phyloP scores from a whole-genome alignment of 257 asterid species.

The Salvia rosmarinus region DNA sequence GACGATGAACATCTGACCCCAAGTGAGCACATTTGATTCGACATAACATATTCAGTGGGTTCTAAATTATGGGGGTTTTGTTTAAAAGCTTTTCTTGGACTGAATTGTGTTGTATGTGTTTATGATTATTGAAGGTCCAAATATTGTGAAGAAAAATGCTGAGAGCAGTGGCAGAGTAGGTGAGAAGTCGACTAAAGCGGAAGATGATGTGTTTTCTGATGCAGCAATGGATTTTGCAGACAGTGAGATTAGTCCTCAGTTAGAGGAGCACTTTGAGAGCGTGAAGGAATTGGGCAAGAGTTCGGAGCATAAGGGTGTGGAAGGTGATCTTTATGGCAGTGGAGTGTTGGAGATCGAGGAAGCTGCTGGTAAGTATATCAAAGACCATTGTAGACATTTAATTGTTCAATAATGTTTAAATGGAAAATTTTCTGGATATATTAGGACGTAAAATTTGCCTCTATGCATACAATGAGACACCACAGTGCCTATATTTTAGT shows the following conservation, averaged over 20 bases:
- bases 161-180: constrained; percentile 51
- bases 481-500: constrained; percentile 2
- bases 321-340: constrained; percentile 38
- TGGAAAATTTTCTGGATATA: constrained; percentile 19
- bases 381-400: constrained; percentile 6
- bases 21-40: constrained; percentile 46
- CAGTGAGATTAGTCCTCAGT: constrained; percentile 50
- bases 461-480: background rate
- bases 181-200: constrained; percentile 56
- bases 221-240: constrained; percentile 74
- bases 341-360: constrained; percentile 38
- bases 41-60: constrained; percentile 20
- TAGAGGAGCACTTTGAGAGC: constrained; percentile 46
- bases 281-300: constrained; percentile 33
- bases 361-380: constrained; percentile 48
- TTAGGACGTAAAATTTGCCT: background rate
- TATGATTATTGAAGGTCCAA: constrained; percentile 52
- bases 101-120: background rate
- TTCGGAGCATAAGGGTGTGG: constrained; percentile 39
- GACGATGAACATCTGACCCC: constrained; percentile 55
- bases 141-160: constrained; percentile 37
- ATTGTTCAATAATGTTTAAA: constrained; percentile 10
- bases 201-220: constrained; percentile 77
- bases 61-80: constrained; percentile 6
- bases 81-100: constrained; percentile 14